These are phyloP conservation scores for Rhynchosporium agropyri DNA, from an alignment of 2,329 filamentous ascomycete genomes.

Conservation along the genomic window DNA sequence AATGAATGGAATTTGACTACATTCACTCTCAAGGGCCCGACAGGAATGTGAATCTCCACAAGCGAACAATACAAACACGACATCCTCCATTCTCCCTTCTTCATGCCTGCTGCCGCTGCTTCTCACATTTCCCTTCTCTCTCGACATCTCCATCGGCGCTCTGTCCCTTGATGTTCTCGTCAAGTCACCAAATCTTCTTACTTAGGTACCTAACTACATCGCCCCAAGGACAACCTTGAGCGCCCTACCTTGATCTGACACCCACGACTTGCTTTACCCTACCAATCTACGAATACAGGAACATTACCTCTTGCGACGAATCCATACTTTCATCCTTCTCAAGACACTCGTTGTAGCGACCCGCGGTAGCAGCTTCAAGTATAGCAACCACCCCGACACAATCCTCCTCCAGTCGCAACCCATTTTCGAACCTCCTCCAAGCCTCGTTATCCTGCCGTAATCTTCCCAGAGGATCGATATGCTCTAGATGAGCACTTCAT, in stretches of 20 bases:
- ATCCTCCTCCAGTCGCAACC: conserved; percentile 7
- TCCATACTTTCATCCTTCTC: background rate
- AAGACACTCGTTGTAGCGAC: background rate
- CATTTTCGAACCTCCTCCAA: background rate
- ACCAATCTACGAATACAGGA: too few species aligned
- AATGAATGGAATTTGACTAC: background rate
- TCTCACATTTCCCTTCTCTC: background rate
- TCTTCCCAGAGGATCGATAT: background rate
- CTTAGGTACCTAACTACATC: background rate
- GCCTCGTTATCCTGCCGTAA: background rate
- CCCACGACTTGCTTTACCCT: too few species aligned
- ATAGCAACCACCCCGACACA: background rate
- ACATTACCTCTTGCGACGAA: too few species aligned
- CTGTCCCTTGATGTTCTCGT: background rate
- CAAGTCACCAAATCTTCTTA: background rate
- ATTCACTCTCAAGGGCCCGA: background rate
- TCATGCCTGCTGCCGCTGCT: background rate
- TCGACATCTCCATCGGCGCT: background rate
- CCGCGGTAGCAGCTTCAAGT: background rate
- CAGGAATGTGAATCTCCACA: background rate
- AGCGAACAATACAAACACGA: background rate
- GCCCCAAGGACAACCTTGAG: conserved; percentile 1
- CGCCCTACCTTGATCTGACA: background rate
- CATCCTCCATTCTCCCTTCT: background rate
- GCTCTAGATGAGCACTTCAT: background rate